A percentile compares a stretch with the other conserved stretches of the same genome.
Conservation (phyloP, 2,329 filamentous ascomycete genomes). For the Grosmannia penicillata region DNA sequence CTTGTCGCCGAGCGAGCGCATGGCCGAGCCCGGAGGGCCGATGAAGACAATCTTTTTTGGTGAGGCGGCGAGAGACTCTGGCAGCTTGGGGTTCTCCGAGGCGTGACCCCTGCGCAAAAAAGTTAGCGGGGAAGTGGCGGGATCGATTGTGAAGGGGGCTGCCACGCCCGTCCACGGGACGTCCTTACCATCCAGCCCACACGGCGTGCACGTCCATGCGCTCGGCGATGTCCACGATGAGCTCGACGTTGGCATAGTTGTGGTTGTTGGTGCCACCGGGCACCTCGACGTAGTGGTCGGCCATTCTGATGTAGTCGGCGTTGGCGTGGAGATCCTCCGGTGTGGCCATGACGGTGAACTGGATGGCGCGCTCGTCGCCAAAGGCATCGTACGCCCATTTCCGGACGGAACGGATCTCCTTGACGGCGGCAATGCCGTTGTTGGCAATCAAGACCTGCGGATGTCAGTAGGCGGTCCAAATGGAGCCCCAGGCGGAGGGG, state of each 20-base stretch:
- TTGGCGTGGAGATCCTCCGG: constrained; percentile 96
- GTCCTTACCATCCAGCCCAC: constrained; percentile 87
- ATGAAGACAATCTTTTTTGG: constrained; percentile 99
- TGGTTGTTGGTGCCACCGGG: constrained; percentile 99
- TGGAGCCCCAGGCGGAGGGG: not conserved
- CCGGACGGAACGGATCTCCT: constrained; percentile 95
- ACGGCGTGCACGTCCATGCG: constrained; percentile 97
- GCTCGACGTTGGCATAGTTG: constrained; percentile 98
- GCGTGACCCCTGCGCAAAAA: constrained; percentile 63
- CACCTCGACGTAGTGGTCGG: constrained; percentile 97
- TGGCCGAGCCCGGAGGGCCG: constrained; percentile 90
- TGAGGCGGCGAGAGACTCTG: constrained; percentile 87
- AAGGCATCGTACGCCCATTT: constrained; percentile 99
- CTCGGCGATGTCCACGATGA: constrained; percentile 97
- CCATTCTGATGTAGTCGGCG: constrained; percentile 98
- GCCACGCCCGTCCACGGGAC: not conserved
- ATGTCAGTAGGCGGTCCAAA: not conserved
- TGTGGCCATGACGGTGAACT: constrained; percentile 99
- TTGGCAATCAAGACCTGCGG: constrained; percentile 89
- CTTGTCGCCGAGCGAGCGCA: constrained; percentile 98
- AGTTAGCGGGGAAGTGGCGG: not conserved
- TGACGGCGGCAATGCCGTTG: constrained; percentile 98
- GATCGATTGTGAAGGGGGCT: constrained; percentile 4
- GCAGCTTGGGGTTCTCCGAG: constrained; percentile 95
- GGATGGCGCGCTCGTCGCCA: constrained; percentile 92